Evolutionary conservation across 805 yeast species (phyloP), one percentile per base, ranked within the genome.

Genomic region (Suhomyces sp.): DNA sequence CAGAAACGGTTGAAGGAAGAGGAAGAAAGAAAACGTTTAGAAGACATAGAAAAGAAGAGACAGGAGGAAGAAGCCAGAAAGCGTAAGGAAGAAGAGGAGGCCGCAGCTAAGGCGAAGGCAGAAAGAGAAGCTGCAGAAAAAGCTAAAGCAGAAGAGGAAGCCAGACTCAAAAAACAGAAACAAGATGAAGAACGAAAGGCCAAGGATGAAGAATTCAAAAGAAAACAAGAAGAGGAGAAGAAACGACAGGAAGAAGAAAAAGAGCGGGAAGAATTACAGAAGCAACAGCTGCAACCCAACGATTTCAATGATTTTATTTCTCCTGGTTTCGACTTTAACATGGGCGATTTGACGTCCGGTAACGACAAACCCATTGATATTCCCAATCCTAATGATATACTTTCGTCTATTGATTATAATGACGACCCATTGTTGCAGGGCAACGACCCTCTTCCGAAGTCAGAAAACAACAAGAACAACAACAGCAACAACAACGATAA

Each of bases 361-460:
- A 32, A 25, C 32, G 39, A 51, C 33, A 33, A 39, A 13, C 42
- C 47, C 19, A 29, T 37, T 35, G 39, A 53, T 15, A 51, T 56
- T 10, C 61, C 61, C n/a, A 57, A 60, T 33, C 65, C 66, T 4
- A 43, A 56, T 4, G 63, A 60, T 25, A 58, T 60, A n/a, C 48
- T 58, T 10, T 51, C 58, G 7, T 47, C 59, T 4, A 58, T 59
- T 26, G 48, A 48, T 41, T 54, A 50, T 46, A 46, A 42, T 19
- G 53, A 44, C 28, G 44, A 36, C 15, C 22, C 39, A 3, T 20
- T 39, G 13, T 14, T 38, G 23, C 27, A 28, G 9, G 42, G 25
- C 8, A 23, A 14, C 10, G 32, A 38, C 33, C 27, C 22, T 9
- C 27, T 23, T 14, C 19, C 13, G 18, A 23, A 28, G 10, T 19